Evolutionary conservation across 1,284 basidiomycete genomes (phyloP).

Genomic region (Ganoderma sinense): DNA sequence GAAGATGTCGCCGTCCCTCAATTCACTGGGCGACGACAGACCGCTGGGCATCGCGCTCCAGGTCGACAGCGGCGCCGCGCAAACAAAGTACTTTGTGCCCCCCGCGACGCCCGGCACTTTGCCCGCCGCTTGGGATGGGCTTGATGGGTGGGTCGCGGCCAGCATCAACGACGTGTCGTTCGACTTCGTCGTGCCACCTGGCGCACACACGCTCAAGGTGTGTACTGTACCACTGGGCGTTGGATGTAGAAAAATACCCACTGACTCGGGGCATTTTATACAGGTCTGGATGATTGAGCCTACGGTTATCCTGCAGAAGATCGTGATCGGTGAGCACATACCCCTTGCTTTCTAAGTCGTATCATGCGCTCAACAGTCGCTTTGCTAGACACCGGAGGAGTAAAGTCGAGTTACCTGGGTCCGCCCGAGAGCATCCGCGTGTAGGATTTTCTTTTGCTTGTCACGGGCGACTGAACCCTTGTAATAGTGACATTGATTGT

Average conservation of each 20-base stretch:
- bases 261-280: too few species aligned
- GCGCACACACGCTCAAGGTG: slow-evolving; percentile 67
- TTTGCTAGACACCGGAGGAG: slow-evolving; percentile 58
- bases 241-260: too few species aligned
- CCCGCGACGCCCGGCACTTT: slow-evolving; percentile 53
- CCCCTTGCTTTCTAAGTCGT: neutral
- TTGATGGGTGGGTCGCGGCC: slow-evolving; percentile 64
- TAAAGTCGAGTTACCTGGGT: slow-evolving; percentile 63
- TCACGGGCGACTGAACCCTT: neutral
- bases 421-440: slow-evolving; percentile 61
- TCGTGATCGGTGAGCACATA: slow-evolving; percentile 59
- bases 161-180: slow-evolving; percentile 45
- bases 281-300: slow-evolving; percentile 68
- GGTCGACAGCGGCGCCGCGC: slow-evolving; percentile 54
- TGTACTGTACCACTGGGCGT: too few species aligned
- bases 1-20: slow-evolving; percentile 65
- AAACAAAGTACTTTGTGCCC: slow-evolving; percentile 61
- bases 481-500: too few species aligned
- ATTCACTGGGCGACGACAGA: slow-evolving; percentile 59
- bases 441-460: slow-evolving; percentile 8
- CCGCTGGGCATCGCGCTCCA: slow-evolving; percentile 65
- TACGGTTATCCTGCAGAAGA: slow-evolving; percentile 66
- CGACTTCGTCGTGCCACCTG: slow-evolving; percentile 51
- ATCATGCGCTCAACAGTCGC: neutral
- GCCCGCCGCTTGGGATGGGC: slow-evolving; percentile 57